Evolutionary conservation across 352 stramenopile species (phyloP).

Genomic region (Pythium apleroticum): DNA sequence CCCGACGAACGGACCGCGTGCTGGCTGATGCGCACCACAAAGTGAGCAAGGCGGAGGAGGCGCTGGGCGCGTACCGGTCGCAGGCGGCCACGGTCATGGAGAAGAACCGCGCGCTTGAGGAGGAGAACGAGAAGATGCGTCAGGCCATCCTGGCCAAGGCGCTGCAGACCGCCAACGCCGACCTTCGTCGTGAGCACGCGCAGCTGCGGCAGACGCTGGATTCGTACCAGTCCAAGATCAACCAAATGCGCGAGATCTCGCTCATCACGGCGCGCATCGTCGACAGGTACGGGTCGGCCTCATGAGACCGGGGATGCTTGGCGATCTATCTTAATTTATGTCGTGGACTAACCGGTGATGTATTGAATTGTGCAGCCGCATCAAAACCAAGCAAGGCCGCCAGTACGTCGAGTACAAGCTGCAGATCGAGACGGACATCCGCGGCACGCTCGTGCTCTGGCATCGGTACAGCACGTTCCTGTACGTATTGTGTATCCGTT

Average conservation of each 20-base stretch:
- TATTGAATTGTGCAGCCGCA: conserved; percentile 43
- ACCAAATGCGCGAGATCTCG: conserved; percentile 86
- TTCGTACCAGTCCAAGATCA: conserved; percentile 88
- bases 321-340: neutral
- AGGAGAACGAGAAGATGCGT: conserved; percentile 81
- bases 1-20: conserved; percentile 32
- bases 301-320: neutral
- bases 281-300: conserved; percentile 50
- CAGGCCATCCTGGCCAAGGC: conserved; percentile 75
- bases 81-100: conserved; percentile 52
- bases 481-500: conserved; percentile 34
- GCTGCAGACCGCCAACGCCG: conserved; percentile 72
- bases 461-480: conserved; percentile 90
- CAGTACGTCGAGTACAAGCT: conserved; percentile 90
- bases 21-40: conserved; percentile 74
- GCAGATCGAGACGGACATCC: conserved; percentile 86
- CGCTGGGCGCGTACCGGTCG: conserved; percentile 50
- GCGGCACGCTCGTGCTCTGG: conserved; percentile 83
- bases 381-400: conserved; percentile 84
- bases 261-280: conserved; percentile 83
- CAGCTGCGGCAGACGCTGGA: conserved; percentile 83
- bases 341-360: neutral
- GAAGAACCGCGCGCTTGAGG: conserved; percentile 75
- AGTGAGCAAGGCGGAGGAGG: conserved; percentile 68
- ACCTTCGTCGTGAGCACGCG: conserved; percentile 79